Evolutionary conservation across 2,329 filamentous ascomycete genomes (phyloP), one percentile per base, ranked within the genome.

Genomic region (Setomelanomma holmii): DNA sequence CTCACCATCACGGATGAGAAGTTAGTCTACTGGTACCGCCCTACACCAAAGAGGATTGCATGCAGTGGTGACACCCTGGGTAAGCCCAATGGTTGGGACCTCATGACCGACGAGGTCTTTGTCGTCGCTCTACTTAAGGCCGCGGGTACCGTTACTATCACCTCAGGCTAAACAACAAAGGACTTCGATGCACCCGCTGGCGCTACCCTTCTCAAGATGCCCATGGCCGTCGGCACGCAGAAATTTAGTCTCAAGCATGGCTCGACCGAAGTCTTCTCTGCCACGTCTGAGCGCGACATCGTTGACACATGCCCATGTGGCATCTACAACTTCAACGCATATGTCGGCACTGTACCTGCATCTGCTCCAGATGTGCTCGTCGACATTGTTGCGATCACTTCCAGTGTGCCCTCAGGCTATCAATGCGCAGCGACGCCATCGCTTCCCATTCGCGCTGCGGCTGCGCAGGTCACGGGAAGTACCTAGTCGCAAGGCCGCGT

Each of bases 321-420:
- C 22, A 73, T 84, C 42, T 84, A 84, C 73, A 84, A 84, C 69
- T 84, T 80, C 72, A 85, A 85, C 51, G 77, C 80, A 12, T 84
- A 81, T 54, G 80, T 83, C 0, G 82, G 82, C 12, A 80, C 75
- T 1, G 69, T 84, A 3, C 80, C 82, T 2, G 69, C 69, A 0
- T 64, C 71, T 8, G 19, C 36, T n/a, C 12, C 48, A 1, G 65
- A 68, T 38, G 36, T 45, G n/a, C 34, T 67, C 4, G 57, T 44
- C 1, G 39, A 50, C 20, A 47, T 40, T 19, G 39, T 17, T 11
- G 41, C 35, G 2, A 55, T 53, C 17, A 40, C 24, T 5, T 42
- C 30, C 7, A 43, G 45, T 14, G 44, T 53, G 3, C 44, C 44
- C 10, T 19, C 35, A 11, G 45, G 51, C 10, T 44, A 45, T 17